These are phyloP conservation scores for Gastrolobium bilobum DNA, from an alignment of 306 rosid genomes.

Conservation along the genomic window DNA sequence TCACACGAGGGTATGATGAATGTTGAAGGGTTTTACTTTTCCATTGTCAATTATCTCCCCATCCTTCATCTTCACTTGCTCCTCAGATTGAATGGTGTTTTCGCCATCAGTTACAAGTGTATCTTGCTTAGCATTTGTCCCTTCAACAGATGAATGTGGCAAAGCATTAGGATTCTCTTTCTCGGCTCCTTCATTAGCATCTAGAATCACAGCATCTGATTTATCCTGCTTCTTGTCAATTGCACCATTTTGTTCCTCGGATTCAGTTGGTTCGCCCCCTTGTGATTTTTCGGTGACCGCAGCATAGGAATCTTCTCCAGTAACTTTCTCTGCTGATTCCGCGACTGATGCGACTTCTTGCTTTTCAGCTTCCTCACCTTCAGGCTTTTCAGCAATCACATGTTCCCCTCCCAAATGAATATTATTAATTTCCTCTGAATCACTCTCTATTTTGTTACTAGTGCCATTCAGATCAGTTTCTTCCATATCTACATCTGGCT, in stretches of 20 bases:
- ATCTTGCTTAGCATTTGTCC: constrained; percentile 45
- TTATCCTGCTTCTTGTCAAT: constrained; percentile 45
- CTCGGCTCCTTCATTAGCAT: constrained; percentile 54
- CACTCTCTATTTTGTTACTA: constrained; percentile 21
- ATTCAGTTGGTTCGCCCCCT: constrained; percentile 38
- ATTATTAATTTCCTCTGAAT: too few species aligned
- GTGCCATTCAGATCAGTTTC: constrained; percentile 27
- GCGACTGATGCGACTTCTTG: constrained; percentile 38
- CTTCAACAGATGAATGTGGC: constrained; percentile 33
- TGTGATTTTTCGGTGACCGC: too few species aligned
- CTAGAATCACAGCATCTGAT: constrained; percentile 34
- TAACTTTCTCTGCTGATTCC: constrained; percentile 46
- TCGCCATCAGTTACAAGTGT: constrained; percentile 44
- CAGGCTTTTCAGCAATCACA: constrained; percentile 28
- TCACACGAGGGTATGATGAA: too few species aligned
- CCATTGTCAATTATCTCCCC: constrained; percentile 61
- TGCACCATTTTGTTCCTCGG: constrained; percentile 44
- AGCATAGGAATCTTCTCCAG: constrained; percentile 41
- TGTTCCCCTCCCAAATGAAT: constrained; percentile 31
- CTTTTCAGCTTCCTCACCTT: constrained; percentile 49
- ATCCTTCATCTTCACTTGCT: too few species aligned
- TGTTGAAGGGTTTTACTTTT: too few species aligned
- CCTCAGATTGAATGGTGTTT: too few species aligned
- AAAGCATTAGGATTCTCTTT: constrained; percentile 44
- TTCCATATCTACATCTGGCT: constrained; percentile 28